These are phyloP conservation scores for Endotrypanum monterogeii DNA, from an alignment of 208 protist genomes.

Conservation along the genomic window DNA sequence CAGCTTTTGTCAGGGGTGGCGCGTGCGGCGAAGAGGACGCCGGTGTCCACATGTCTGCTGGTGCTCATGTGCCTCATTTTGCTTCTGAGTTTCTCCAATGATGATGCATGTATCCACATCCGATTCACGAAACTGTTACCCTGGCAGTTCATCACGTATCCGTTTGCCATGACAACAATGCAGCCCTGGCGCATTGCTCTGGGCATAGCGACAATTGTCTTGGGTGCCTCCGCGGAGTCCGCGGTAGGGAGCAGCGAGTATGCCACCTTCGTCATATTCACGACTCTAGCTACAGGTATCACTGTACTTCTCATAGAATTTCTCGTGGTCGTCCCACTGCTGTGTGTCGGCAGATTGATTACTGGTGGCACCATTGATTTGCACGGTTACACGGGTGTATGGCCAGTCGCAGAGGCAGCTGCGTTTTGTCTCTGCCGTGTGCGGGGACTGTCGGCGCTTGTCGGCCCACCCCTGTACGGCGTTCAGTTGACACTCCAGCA, in stretches of 20 bases:
- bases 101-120: conserved; percentile 4
- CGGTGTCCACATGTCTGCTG: conserved; percentile 5
- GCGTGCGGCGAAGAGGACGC: conserved; percentile 8
- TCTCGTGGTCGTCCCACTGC: not conserved
- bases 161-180: conserved; percentile 8
- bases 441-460: conserved; percentile 5
- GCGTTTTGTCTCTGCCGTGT: conserved; percentile 26
- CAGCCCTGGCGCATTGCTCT: conserved; percentile 14
- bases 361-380: not conserved
- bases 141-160: conserved; percentile 25
- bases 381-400: conserved; percentile 38
- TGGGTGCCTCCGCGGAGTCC: conserved; percentile 35
- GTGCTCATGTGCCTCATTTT: conserved; percentile 1
- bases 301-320: conserved; percentile 29
- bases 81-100: not conserved
- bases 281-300: conserved; percentile 21
- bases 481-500: conserved; percentile 22
- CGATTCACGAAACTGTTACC: not conserved
- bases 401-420: conserved; percentile 37
- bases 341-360: not conserved
- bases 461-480: not conserved
- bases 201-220: conserved; percentile 22
- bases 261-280: conserved; percentile 27
- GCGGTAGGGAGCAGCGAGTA: conserved; percentile 28
- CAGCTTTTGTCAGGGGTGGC: not conserved